These are phyloP conservation scores for Pythium scleroteichum DNA, from an alignment of 352 stramenopile genomes.

Conservation along the genomic window DNA sequence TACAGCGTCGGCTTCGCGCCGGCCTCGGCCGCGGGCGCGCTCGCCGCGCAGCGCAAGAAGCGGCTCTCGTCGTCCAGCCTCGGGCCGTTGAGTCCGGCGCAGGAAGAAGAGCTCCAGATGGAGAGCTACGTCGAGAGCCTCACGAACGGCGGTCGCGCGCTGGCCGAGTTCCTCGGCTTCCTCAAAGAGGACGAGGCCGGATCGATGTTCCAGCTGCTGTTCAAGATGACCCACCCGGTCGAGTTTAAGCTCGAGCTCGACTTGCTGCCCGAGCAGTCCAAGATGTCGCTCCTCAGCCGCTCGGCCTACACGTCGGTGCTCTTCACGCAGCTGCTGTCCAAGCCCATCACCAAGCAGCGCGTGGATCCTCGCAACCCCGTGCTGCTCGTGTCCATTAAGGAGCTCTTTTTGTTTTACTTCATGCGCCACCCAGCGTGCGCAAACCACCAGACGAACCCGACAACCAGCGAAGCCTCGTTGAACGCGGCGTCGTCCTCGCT, in stretches of 20 bases:
- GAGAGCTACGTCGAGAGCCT: slow-evolving; percentile 55
- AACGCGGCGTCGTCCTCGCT: slow-evolving; percentile 26
- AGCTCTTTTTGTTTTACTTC: slow-evolving; percentile 87
- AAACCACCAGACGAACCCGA: slow-evolving; percentile 55
- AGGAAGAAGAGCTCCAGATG: slow-evolving; percentile 53
- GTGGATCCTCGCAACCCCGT: slow-evolving; percentile 74
- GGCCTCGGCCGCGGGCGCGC: not conserved
- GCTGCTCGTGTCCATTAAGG: slow-evolving; percentile 82
- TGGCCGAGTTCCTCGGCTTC: slow-evolving; percentile 61
- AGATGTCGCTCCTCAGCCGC: slow-evolving; percentile 70
- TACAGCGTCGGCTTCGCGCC: slow-evolving; percentile 57
- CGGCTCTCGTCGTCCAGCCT: slow-evolving; percentile 40
- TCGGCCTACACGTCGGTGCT: slow-evolving; percentile 64
- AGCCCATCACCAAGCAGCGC: slow-evolving; percentile 74
- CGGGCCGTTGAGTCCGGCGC: slow-evolving; percentile 27
- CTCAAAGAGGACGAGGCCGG: slow-evolving; percentile 62
- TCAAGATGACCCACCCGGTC: slow-evolving; percentile 69
- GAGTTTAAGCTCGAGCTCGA: slow-evolving; percentile 83
- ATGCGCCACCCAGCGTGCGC: slow-evolving; percentile 74
- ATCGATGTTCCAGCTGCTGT: slow-evolving; percentile 82
- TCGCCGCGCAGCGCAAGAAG: slow-evolving; percentile 38
- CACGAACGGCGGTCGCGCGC: slow-evolving; percentile 46
- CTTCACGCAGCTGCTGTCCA: slow-evolving; percentile 85
- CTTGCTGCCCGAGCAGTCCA: slow-evolving; percentile 79
- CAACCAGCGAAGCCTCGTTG: slow-evolving; percentile 11